A percentile compares a stretch with the other conserved stretches of the same genome.
Evolutionary conservation across 768 basidiomycete genomes (phyloP).

Genomic region (Rhodotorula taiwanensis): DNA sequence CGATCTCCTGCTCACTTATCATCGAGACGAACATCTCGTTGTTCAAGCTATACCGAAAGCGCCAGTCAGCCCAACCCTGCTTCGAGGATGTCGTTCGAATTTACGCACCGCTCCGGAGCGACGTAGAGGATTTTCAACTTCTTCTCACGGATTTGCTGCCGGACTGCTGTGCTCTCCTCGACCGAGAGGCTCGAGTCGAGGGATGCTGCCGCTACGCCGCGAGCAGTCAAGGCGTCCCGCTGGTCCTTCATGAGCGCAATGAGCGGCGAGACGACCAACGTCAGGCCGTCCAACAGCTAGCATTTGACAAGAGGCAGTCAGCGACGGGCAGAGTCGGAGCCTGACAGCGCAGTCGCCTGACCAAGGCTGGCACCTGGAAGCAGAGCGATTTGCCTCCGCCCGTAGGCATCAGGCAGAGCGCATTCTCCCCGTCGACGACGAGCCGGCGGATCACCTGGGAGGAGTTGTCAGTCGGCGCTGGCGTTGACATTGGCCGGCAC

Average conservation of each 20-base stretch:
- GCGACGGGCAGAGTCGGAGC: not conserved
- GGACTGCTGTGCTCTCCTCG: constrained; percentile 45
- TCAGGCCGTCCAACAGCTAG: constrained; percentile 58
- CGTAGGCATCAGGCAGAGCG: constrained; percentile 75
- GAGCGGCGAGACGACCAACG: constrained; percentile 84
- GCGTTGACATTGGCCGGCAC: not conserved
- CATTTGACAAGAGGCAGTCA: constrained; percentile 25
- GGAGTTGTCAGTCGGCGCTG: not conserved
- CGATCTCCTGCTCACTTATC: constrained; percentile 49
- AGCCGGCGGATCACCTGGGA: constrained; percentile 47
- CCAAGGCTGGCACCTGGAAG: constrained; percentile 76
- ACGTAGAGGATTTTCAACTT: constrained; percentile 52
- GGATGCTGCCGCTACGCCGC: constrained; percentile 47
- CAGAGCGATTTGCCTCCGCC: constrained; percentile 44
- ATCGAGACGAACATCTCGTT: constrained; percentile 51
- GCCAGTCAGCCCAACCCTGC: not conserved
- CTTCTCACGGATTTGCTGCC: constrained; percentile 46
- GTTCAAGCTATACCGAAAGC: constrained; percentile 46
- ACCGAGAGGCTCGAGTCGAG: constrained; percentile 48
- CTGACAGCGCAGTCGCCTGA: constrained; percentile 25
- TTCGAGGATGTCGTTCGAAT: constrained; percentile 1
- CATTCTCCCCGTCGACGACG: constrained; percentile 48
- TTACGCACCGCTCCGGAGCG: constrained; percentile 50
- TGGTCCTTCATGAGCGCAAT: constrained; percentile 69
- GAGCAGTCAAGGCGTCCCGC: constrained; percentile 45